phyloP scores from a whole-genome alignment of 129 eudicot species.

The Artemisia annua region DNA sequence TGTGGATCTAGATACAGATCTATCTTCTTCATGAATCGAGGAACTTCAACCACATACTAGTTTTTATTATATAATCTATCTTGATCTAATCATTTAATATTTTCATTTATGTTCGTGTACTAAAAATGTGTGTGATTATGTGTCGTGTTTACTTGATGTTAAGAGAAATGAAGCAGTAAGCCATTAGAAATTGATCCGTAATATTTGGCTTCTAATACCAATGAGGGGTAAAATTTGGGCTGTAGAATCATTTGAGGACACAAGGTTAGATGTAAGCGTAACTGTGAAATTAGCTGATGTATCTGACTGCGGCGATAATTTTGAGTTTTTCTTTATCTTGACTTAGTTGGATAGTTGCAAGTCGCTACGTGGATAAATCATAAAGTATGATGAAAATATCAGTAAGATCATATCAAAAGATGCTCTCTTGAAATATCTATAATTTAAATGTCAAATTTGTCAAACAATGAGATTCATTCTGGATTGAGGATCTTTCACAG shows the following conservation, averaged over 20 bases:
- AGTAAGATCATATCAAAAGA: slow-evolving; percentile 6
- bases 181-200: too few relatives aligned
- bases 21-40: slow-evolving; percentile 29
- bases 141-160: too few relatives aligned
- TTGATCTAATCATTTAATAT: too few relatives aligned
- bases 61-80: background rate
- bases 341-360: slow-evolving; percentile 8
- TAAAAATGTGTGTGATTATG: too few relatives aligned
- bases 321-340: slow-evolving; percentile 1
- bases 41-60: slow-evolving; percentile 28
- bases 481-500: slow-evolving; percentile 5
- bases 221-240: background rate
- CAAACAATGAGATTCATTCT: slow-evolving; percentile 24
- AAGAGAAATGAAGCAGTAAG: too few relatives aligned
- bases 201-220: too few relatives aligned
- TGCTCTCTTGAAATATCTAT: slow-evolving; percentile 13
- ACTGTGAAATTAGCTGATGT: background rate
- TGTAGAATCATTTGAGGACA: background rate
- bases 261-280: background rate
- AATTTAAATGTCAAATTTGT: slow-evolving; percentile 16
- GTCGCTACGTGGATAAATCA: background rate
- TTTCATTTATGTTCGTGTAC: too few relatives aligned
- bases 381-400: slow-evolving; percentile 2
- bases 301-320: background rate
- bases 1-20: slow-evolving; percentile 36